Evolutionary conservation across 1,284 basidiomycete species (phyloP), one percentile per base, ranked within the genome.

Genomic region (Singerocomus inundabilis): DNA sequence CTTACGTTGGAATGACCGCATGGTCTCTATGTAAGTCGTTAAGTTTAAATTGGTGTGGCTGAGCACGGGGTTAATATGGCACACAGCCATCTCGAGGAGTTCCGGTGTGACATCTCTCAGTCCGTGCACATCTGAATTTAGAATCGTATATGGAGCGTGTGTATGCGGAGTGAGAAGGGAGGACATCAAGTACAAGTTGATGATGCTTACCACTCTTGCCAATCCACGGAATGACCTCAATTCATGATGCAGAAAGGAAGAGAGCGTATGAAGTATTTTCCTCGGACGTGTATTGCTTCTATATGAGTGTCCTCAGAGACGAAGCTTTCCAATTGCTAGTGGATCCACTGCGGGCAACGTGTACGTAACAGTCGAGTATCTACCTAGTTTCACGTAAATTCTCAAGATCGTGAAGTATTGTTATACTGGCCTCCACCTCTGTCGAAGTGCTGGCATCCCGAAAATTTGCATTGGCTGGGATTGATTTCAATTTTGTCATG

Each of bases 301-400:
- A n/a, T n/a, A n/a, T n/a, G n/a, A n/a, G n/a, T n/a, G n/a, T n/a
- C n/a, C 16, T 7, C 34, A 21, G 13, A 12, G 34, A 36, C 18
- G 18, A 21, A 6, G 16, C 34, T 5, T 35, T 10, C 34, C 21
- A 21, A 35, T 35, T 13, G 21, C 35, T 12, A 21, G 9, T 16
- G 32, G 9, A 33, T 10, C 6, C n/a, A 10, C 6, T n/a, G 32
- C 5, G 16, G 32, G 2, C 32, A 4, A 7, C 8, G 6, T 13
- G 1, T n/a, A n/a, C n/a, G n/a, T n/a, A n/a, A n/a, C n/a, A n/a
- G n/a, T n/a, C n/a, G n/a, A n/a, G n/a, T n/a, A n/a, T n/a, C n/a
- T n/a, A n/a, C n/a, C n/a, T n/a, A n/a, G 21, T 21, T 12, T 36
- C 18, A 36, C 24, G 18, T 18, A n/a, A 29, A 72, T n/a, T n/a